phyloP scores from a whole-genome alignment of 495 filamentous ascomycete genomes.

The Trichoderma virens region DNA sequence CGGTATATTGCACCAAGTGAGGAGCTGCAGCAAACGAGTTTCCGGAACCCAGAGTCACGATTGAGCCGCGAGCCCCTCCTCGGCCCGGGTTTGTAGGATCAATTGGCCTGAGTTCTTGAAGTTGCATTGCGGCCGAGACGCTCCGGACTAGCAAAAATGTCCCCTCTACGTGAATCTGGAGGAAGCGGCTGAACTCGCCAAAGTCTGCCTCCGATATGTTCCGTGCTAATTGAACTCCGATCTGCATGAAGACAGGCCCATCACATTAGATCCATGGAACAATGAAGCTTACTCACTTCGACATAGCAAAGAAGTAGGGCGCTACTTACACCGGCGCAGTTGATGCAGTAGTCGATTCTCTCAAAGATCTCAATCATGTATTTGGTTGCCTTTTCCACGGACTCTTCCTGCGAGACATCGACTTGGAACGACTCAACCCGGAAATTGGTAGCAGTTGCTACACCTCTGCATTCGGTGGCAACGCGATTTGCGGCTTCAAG shows the following conservation, averaged over 20 bases:
- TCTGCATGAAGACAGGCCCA: background rate
- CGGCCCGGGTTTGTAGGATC: background rate
- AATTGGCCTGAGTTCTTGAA: background rate
- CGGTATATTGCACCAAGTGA: constrained; percentile 10
- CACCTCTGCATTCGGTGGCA: background rate
- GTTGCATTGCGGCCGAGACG: background rate
- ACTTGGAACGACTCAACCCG: background rate
- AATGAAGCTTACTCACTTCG: no score
- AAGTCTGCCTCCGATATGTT: background rate
- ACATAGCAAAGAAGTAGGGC: no score
- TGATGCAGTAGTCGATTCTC: constrained; percentile 6
- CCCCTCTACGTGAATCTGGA: background rate
- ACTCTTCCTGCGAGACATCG: background rate
- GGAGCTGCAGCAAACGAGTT: background rate
- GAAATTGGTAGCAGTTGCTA: background rate
- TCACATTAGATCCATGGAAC: no score
- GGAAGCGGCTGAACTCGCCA: background rate
- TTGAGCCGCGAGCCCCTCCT: background rate
- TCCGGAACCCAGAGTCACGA: background rate
- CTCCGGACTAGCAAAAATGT: background rate
- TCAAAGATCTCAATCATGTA: background rate
- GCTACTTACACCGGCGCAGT: constrained; percentile 4
- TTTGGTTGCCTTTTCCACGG: background rate
- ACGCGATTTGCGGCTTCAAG: background rate
- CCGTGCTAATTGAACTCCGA: background rate